phyloP scores from a whole-genome alignment of 306 rosid species.

The Senna tora region DNA sequence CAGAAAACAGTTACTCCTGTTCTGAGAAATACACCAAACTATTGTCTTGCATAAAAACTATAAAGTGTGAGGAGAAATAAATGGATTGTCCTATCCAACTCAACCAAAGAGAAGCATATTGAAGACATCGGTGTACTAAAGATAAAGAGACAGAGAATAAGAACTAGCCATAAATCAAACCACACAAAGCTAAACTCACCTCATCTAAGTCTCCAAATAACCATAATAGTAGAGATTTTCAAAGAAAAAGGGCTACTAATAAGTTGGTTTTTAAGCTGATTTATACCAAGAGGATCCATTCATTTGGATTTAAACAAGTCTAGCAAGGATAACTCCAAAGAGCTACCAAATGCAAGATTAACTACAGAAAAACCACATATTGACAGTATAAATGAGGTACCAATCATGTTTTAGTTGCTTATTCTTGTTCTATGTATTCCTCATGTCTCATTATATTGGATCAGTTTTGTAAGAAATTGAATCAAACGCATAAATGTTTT shows the following conservation, averaged over 20 bases:
- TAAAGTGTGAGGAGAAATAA: neutral
- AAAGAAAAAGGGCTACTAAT: neutral
- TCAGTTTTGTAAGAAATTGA: neutral
- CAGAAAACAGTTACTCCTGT: slow-evolving; percentile 33
- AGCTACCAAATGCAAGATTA: slow-evolving; percentile 16
- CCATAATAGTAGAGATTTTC: slow-evolving; percentile 13
- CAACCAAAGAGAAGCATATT: slow-evolving; percentile 11
- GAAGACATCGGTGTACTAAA: neutral
- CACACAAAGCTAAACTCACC: slow-evolving; percentile 15
- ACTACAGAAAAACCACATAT: neutral
- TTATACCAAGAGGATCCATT: neutral
- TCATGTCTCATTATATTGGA: slow-evolving; percentile 10
- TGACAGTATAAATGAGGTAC: neutral
- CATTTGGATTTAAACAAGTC: slow-evolving; percentile 11
- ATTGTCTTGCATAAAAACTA: slow-evolving; percentile 13
- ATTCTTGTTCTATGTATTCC: slow-evolving; percentile 17
- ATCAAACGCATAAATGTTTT: slow-evolving; percentile 10
- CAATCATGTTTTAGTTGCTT: slow-evolving; percentile 2
- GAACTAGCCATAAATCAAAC: slow-evolving; percentile 16
- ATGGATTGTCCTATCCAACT: neutral
- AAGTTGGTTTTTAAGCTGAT: neutral
- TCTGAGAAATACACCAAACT: slow-evolving; percentile 19
- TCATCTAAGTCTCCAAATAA: slow-evolving; percentile 21
- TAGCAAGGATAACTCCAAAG: slow-evolving; percentile 6
- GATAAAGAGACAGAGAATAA: slow-evolving; percentile 28